phyloP scores from a whole-genome alignment of 768 basidiomycete genomes.

The Tricholoma sp. region DNA sequence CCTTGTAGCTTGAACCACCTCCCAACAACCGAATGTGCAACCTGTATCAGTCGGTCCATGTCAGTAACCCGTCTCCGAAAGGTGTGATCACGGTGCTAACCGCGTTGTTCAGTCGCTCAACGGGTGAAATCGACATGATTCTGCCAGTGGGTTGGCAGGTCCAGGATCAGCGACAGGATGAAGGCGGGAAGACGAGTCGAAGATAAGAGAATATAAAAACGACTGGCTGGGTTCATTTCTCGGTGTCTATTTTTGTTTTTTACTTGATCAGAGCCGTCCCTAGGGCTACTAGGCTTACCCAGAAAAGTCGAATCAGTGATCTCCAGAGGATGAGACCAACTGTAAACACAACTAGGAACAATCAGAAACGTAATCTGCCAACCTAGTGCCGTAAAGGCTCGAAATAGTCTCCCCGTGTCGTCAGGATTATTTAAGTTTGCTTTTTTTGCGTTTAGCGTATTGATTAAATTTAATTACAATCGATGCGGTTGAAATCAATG shows the following conservation, averaged over 20 bases:
- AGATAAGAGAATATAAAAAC: neutral
- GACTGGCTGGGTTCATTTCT: neutral
- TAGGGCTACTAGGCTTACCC: neutral
- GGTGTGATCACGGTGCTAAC: slow-evolving; percentile 15
- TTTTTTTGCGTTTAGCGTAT: no score
- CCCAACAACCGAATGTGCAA: slow-evolving; percentile 45
- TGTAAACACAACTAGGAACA: neutral
- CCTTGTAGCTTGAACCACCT: slow-evolving; percentile 74
- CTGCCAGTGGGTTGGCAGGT: neutral
- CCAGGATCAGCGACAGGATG: neutral
- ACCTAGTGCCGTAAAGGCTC: neutral
- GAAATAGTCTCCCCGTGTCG: no score
- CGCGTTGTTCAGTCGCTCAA: slow-evolving; percentile 21
- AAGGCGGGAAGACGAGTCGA: neutral
- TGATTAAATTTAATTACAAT: no score
- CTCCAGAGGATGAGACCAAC: neutral
- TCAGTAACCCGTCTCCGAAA: neutral
- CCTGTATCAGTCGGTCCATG: slow-evolving; percentile 21
- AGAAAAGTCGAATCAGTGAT: neutral
- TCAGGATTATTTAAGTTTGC: no score
- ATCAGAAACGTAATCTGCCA: neutral
- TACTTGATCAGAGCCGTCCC: neutral
- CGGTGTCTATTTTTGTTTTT: neutral
- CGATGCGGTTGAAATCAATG: no score
- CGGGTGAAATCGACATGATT: slow-evolving; percentile 1